Evolutionary conservation across 2,329 filamentous ascomycete species (phyloP).

Genomic region (Aspergillus chevalieri): DNA sequence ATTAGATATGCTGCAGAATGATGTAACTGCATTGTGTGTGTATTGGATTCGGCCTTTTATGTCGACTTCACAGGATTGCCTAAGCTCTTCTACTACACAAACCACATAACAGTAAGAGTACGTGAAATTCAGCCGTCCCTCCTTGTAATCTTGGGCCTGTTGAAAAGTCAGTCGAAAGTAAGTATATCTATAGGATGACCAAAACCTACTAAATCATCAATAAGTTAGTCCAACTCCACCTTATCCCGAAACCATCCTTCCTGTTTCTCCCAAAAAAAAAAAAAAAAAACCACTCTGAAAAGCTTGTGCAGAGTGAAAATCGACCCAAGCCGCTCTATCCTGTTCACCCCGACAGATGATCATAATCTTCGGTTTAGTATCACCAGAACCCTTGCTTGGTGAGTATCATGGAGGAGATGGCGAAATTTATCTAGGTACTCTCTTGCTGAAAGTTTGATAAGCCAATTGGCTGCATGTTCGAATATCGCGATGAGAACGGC

Average conservation of each 20-base stretch:
- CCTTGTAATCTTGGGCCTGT: slow-evolving; percentile 1
- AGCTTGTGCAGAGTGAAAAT: slow-evolving; percentile 14
- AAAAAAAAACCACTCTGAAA: slow-evolving; percentile 2
- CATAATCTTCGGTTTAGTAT: slow-evolving; percentile 12
- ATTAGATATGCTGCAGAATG: no score
- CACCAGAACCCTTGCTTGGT: slow-evolving; percentile 8
- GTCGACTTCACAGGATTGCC: no score
- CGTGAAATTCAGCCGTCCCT: slow-evolving; percentile 3
- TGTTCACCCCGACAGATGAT: slow-evolving; percentile 3
- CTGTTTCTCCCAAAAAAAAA: slow-evolving; percentile 2
- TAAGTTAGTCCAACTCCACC: slow-evolving; percentile 8
- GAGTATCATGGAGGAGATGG: slow-evolving; percentile 7
- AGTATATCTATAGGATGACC: background rate
- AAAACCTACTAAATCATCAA: slow-evolving; percentile 8
- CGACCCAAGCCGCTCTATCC: slow-evolving; percentile 11
- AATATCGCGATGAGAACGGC: slow-evolving; percentile 11
- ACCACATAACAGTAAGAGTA: slow-evolving; percentile 4
- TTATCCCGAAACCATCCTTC: slow-evolving; percentile 8
- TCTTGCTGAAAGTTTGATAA: slow-evolving; percentile 7
- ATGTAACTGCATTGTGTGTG: no score
- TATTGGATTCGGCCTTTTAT: no score
- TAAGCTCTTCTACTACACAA: background rate
- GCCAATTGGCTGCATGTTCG: slow-evolving; percentile 6
- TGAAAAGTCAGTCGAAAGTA: no score
- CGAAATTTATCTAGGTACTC: slow-evolving; percentile 1